phyloP scores from a whole-genome alignment of 805 yeast genomes.

The Candida saitoana region DNA sequence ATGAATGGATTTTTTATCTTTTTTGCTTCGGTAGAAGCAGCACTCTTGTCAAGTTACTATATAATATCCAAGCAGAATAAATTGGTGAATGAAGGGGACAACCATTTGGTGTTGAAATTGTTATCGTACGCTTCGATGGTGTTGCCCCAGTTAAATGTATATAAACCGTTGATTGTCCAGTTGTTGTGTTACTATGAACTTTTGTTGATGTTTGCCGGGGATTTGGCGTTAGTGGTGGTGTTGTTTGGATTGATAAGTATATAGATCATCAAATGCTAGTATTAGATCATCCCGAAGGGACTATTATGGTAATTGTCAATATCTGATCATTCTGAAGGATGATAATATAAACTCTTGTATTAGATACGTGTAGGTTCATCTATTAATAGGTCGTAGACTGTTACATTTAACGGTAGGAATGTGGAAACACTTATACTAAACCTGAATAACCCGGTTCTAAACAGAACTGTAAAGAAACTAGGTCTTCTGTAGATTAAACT shows the following conservation, averaged over 20 bases:
- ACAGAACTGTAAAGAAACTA: too few relatives aligned
- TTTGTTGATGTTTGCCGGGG: slow-evolving; percentile 32
- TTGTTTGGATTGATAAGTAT: slow-evolving; percentile 35
- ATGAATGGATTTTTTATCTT: slow-evolving; percentile 19
- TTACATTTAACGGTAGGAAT: too few relatives aligned
- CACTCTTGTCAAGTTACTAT: slow-evolving; percentile 31
- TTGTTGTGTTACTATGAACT: slow-evolving; percentile 36
- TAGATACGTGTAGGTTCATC: too few relatives aligned
- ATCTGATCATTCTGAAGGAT: too few relatives aligned
- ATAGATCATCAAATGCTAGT: too few relatives aligned
- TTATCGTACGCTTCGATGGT: slow-evolving; percentile 32
- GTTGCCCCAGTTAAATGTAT: slow-evolving; percentile 27
- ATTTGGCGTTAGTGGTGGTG: slow-evolving; percentile 32
- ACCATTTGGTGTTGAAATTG: slow-evolving; percentile 23
- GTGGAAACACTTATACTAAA: too few relatives aligned
- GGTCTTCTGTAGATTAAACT: too few relatives aligned
- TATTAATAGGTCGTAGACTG: too few relatives aligned
- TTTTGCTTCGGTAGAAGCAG: slow-evolving; percentile 30
- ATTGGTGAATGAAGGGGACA: slow-evolving; percentile 21
- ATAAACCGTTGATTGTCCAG: slow-evolving; percentile 25
- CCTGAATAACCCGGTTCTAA: too few relatives aligned
- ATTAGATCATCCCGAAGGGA: too few relatives aligned
- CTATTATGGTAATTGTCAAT: too few relatives aligned
- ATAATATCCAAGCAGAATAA: slow-evolving; percentile 22
- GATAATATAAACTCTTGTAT: too few relatives aligned